Evolutionary conservation across 1,284 basidiomycete genomes (phyloP), one percentile per base, ranked within the genome.

Genomic region (Ustilago trichophora): DNA sequence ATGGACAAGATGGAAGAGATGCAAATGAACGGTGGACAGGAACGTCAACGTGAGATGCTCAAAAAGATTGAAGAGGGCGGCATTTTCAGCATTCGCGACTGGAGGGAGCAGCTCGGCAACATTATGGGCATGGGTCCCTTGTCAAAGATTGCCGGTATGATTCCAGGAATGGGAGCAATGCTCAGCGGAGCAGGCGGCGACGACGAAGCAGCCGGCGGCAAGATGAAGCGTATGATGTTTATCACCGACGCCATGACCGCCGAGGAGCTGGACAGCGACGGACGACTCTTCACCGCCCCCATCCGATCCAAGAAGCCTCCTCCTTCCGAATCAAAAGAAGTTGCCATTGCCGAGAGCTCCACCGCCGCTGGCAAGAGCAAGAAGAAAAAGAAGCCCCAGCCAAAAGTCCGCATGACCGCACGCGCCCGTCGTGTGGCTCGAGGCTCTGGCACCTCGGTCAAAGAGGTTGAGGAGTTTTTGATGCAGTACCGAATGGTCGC

Each of bases 101-200:
- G 96, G 92, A 87, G 92, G 80, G 96, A 98, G 83, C 95, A 99
- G 83, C 90, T 99, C 55, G 89, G 90, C 64, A 97, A 93, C 77
- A 90, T 99, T 70, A 97, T 97, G 93, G 92, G 91, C 80, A 97
- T 99, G 96, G 95, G 95, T 21, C 94, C 95, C 5, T 88, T 99
- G 54, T 93, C 91, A 76, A 98, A 98, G 84, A 93, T 99, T 74
- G 94, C 95, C 13, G 93, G 92, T 18, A 98, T 98, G 93, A 98
- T 99, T 62, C 95, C 95, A 3, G 95, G 95, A 26, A 87, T 99
- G 74, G 90, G 91, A 68, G 91, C 92, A 34, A 85, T 98, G 80
- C 86, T 98, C 53, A 78, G 79, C 34, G 75, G 70, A n/a, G 62
- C 48, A 8, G 75, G 72, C 7, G 80, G 75, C 7, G 93, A 91